A percentile compares a stretch with the other conserved stretches of the same genome.
These are phyloP conservation scores for Pholiota adiposa DNA, from an alignment of 1,284 basidiomycete species.

Conservation along the genomic window DNA sequence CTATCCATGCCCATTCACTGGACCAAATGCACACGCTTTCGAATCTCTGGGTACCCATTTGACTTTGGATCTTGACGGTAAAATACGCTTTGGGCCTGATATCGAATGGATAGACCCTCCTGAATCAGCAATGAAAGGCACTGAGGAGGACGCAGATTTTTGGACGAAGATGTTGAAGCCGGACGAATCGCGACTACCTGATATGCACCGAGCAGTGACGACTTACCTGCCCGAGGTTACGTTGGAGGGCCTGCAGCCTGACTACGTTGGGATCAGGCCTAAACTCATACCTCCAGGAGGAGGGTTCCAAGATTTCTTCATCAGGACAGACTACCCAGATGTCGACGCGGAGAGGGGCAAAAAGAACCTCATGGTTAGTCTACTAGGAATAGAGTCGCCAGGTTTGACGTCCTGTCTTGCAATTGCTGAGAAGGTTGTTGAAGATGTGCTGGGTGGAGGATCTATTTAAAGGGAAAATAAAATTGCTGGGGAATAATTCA, in stretches of 20 bases:
- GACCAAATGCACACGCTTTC: constrained; percentile 62
- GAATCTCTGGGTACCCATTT: constrained; percentile 90
- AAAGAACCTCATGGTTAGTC: constrained; percentile 65
- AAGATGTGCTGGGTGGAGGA: constrained; percentile 49
- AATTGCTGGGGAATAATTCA: constrained; percentile 5
- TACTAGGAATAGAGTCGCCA: constrained; percentile 81
- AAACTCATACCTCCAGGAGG: constrained; percentile 80
- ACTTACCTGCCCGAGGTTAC: constrained; percentile 78
- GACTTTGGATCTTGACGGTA: constrained; percentile 87
- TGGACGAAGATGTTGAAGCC: constrained; percentile 77
- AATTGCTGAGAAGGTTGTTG: constrained; percentile 73
- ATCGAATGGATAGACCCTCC: constrained; percentile 82
- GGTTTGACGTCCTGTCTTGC: constrained; percentile 77
- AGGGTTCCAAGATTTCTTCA: constrained; percentile 86
- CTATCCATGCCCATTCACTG: constrained; percentile 84
- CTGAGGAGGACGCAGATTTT: constrained; percentile 64
- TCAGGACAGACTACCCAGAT: constrained; percentile 57
- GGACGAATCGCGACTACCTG: constrained; percentile 60
- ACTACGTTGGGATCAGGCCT: constrained; percentile 92
- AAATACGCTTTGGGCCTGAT: constrained; percentile 93
- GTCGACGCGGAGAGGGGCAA: constrained; percentile 31
- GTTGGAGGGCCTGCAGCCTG: constrained; percentile 73
- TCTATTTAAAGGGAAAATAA: constrained; percentile 1
- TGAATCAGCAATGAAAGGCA: constrained; percentile 20
- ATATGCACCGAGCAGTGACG: constrained; percentile 72